Conservation (phyloP, 768 basidiomycete species). For the Boletus tomentosulus region DNA sequence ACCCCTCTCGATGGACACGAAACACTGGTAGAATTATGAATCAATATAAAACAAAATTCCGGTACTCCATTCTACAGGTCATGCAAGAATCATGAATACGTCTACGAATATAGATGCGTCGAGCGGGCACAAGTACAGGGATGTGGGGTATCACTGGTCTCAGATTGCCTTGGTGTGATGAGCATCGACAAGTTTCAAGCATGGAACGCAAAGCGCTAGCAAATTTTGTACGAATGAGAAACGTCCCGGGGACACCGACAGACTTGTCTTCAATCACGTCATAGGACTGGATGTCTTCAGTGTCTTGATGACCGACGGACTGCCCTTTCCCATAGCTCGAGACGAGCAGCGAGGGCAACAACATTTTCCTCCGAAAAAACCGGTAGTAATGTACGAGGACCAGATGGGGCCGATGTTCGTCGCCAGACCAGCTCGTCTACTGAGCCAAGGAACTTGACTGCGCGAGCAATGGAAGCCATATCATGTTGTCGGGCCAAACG, state of each 20-base stretch:
- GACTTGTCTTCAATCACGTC: neutral
- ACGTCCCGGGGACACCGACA: too few relatives aligned
- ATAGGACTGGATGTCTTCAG: constrained; percentile 2
- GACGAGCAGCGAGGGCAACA: constrained; percentile 20
- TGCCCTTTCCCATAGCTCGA: constrained; percentile 27
- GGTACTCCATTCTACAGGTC: too few relatives aligned
- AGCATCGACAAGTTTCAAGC: neutral
- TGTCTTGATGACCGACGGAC: constrained; percentile 19
- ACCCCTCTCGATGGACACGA: neutral
- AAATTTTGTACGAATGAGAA: neutral
- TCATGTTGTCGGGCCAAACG: constrained; percentile 9
- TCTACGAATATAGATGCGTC: neutral
- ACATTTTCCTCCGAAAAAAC: constrained; percentile 26
- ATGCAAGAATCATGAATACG: neutral
- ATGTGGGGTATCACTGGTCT: neutral
- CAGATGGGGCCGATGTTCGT: constrained; percentile 10
- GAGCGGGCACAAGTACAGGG: too few relatives aligned
- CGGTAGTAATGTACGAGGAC: constrained; percentile 7
- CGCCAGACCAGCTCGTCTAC: constrained; percentile 31
- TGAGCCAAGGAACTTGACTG: constrained; percentile 23
- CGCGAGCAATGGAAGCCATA: constrained; percentile 17
- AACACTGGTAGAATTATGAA: too few relatives aligned
- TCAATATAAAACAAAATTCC: too few relatives aligned
- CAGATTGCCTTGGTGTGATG: neutral
- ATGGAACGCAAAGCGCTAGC: neutral